Conservation (phyloP, 331 rosid species). For the Malus hybrid region DNA sequence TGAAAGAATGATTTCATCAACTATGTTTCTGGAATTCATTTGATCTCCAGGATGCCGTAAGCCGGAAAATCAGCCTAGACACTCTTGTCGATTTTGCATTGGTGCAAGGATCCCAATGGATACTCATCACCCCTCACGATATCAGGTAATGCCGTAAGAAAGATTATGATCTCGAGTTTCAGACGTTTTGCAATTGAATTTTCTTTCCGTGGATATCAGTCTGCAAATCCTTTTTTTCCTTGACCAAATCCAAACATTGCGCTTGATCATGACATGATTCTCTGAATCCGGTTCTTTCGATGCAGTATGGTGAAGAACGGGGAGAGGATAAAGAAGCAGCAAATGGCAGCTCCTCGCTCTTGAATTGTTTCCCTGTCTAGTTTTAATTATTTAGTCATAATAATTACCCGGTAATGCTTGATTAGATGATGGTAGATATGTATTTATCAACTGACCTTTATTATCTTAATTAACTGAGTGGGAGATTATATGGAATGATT, state of each 20-base stretch:
- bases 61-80: conserved; percentile 91
- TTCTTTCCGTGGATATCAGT: neutral
- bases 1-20: conserved; percentile 1
- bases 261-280: neutral
- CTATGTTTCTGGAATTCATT: conserved; percentile 1
- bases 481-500: too few relatives aligned
- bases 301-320: conserved; percentile 75
- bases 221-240: neutral
- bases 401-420: neutral
- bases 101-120: conserved; percentile 93
- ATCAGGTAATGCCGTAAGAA: conserved; percentile 47
- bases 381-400: neutral
- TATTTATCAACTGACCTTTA: neutral
- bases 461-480: too few relatives aligned
- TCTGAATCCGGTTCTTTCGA: neutral
- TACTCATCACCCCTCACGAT: conserved; percentile 91
- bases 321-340: conserved; percentile 71
- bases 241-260: neutral
- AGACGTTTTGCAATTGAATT: neutral
- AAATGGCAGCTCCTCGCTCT: conserved; percentile 85
- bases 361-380: conserved; percentile 18
- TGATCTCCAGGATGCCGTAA: conserved; percentile 75
- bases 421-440: neutral
- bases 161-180: neutral
- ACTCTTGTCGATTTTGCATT: conserved; percentile 77